These are phyloP conservation scores for Solanum hybrid DNA, from an alignment of 305 asterid species.

Conservation along the genomic window DNA sequence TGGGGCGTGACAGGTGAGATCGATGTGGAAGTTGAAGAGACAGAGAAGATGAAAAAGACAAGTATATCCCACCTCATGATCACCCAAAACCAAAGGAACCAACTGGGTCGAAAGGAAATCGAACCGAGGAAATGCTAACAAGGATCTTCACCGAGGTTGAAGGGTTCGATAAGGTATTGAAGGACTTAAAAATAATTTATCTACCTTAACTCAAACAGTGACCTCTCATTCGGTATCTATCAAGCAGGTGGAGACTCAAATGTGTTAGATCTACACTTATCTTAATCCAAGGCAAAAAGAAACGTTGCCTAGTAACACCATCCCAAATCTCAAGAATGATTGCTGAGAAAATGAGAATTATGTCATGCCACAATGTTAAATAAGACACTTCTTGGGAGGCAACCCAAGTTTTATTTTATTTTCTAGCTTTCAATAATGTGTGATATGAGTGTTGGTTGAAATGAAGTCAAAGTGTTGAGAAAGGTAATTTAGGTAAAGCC, in stretches of 20 bases:
- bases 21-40: not conserved
- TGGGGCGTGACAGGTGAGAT: not conserved
- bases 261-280: not conserved
- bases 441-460: not conserved
- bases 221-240: not conserved
- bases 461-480: not conserved
- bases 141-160: not conserved
- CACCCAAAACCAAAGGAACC: not conserved
- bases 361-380: not conserved
- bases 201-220: not conserved
- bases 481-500: not conserved
- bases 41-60: not conserved
- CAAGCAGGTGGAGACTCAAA: not conserved
- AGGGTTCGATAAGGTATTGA: not conserved
- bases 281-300: not conserved
- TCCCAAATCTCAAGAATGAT: not conserved
- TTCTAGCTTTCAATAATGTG: not conserved
- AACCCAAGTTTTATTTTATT: not conserved
- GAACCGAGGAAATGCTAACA: not conserved
- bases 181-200: not conserved
- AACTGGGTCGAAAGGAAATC: not conserved
- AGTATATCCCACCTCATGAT: not conserved
- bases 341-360: not conserved
- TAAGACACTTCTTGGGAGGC: not conserved
- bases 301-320: not conserved